Base-by-base conservation (phyloP, 2,329 filamentous ascomycete genomes). In the Juglanconis sp. region DNA sequence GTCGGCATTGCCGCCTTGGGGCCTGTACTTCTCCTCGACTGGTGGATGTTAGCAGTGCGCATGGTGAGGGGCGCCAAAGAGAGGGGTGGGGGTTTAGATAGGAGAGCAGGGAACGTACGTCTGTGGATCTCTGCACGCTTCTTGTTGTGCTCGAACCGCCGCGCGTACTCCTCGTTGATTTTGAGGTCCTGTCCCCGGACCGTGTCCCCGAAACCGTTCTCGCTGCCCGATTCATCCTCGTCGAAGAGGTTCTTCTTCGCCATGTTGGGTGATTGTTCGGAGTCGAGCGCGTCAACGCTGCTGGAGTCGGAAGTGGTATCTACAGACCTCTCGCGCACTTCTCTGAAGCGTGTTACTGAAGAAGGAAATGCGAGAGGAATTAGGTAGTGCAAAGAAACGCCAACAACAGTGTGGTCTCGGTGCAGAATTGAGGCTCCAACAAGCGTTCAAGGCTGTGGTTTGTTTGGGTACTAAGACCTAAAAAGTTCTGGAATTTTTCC, bases 61-160 rank as follows among this genome's bases (percentile, higher is more conserved):
- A 6, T 52, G 17, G 52, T 34, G 15, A 40, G 50, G 34, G 46
- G 10, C 30, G 6, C 34, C 10, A 4, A 44, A 36, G 42, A 40
- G 34, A 1, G 47, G 6, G 34, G 34, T 31, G 15, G 30, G 40
- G n/a, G n/a, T 36, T 24, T 17, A 4, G 35, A 13, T 24, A 40
- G 13, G 17, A 30, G 17, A 11, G 42, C n/a, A 48, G 17, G 17
- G 15, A 34, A 75, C 85, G 68, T 70, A 90, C 88, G 74, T 70
- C 84, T 82, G 15, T 92, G 88, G 65, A 87, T 79, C 73, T 99
- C 95, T 71, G 96, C 93, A 60, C 94, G 86, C 78, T 96, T 96
- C 79, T 98, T 97, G 78, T 99, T 99, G 77, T 98, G 84, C 74
- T 99, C 95, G 68, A 96, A 98, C 46, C 91, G 84, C 67, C 85